phyloP scores from a whole-genome alignment of 257 asterid genomes.

The Striga asiatica region DNA sequence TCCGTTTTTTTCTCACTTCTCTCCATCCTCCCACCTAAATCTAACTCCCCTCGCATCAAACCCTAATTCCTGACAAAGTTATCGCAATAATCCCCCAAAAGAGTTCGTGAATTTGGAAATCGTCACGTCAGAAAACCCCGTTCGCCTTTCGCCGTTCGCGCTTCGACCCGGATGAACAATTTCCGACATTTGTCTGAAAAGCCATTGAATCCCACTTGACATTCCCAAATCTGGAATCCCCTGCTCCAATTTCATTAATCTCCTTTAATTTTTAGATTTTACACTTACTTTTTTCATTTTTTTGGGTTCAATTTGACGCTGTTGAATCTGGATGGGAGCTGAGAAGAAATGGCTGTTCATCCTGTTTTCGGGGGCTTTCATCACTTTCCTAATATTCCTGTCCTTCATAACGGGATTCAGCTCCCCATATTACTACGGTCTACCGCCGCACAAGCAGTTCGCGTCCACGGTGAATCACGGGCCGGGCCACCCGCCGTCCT shows the following conservation, averaged over 20 bases:
- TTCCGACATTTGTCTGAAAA: conserved; percentile 8
- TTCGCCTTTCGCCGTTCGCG: background rate
- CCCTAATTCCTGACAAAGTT: conserved; percentile 22
- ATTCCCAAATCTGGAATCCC: conserved; percentile 8
- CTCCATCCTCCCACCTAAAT: conserved; percentile 23
- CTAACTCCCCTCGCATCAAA: conserved; percentile 21
- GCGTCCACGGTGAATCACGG: conserved; percentile 53
- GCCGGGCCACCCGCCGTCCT: conserved; percentile 72
- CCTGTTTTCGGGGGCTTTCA: conserved; percentile 77
- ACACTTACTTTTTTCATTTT: background rate
- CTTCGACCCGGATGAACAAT: conserved; percentile 1
- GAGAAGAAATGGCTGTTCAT: conserved; percentile 92
- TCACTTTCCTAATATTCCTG: conserved; percentile 60
- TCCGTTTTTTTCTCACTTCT: conserved; percentile 7
- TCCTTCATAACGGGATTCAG: conserved; percentile 73
- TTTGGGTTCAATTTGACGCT: too few relatives aligned
- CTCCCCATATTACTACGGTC: conserved; percentile 57
- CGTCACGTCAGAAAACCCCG: background rate
- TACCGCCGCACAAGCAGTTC: conserved; percentile 50
- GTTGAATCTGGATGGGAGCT: conserved; percentile 58
- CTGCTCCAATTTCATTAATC: background rate
- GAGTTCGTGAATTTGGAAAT: background rate
- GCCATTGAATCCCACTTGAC: conserved; percentile 10
- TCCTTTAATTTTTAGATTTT: background rate
- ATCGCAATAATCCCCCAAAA: background rate